Evolutionary conservation across 306 rosid genomes (phyloP).

Genomic region (Aeschynomene evenia): DNA sequence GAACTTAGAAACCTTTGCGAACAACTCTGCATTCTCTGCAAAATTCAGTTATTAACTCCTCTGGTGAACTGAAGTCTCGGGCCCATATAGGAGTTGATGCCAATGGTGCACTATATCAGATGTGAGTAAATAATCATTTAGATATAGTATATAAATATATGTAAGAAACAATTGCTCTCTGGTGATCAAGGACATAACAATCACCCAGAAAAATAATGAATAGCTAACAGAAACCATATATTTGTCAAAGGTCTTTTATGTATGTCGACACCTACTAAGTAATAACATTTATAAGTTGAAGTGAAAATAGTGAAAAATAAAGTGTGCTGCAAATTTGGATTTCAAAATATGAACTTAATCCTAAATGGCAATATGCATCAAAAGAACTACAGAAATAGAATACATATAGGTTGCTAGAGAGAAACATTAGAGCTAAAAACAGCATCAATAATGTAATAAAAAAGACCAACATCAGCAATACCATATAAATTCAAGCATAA

Average conservation of each 20-base stretch:
- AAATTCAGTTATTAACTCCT: slow-evolving; percentile 90
- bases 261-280: background rate
- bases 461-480: background rate
- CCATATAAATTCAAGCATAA: slow-evolving; percentile 1
- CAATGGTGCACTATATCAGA: slow-evolving; percentile 74
- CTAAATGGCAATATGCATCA: background rate
- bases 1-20: slow-evolving; percentile 64
- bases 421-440: background rate
- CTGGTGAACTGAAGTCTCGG: slow-evolving; percentile 81
- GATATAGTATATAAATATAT: slow-evolving; percentile 16
- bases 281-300: background rate
- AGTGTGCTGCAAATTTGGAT: background rate
- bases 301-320: background rate
- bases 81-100: slow-evolving; percentile 88
- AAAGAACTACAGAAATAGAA: background rate
- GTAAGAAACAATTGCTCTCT: background rate
- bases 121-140: slow-evolving; percentile 27
- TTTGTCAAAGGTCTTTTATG: background rate
- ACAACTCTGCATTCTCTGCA: slow-evolving; percentile 98
- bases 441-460: background rate
- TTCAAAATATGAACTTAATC: background rate
- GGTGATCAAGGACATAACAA: background rate
- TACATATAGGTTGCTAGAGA: background rate
- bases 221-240: background rate
- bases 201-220: background rate